Base-by-base conservation (phyloP, 805 yeast genomes). In the Ascoidea asiatica region DNA sequence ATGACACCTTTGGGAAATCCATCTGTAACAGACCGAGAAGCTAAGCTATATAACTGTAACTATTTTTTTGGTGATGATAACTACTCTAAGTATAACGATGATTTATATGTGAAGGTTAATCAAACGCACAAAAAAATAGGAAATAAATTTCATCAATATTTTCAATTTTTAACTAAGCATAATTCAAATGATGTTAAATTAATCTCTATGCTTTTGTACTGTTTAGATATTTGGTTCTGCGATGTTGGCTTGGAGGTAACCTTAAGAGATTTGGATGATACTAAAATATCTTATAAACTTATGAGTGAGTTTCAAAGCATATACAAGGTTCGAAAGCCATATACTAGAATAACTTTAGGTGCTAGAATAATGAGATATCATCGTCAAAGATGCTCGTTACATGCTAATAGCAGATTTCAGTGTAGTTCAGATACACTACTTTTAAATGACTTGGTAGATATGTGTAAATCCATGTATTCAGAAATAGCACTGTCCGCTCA, bases 171-270 rank as follows among this genome's bases (percentile, higher is more conserved):
- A 46, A 53, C 61, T 5, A 58, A 65, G 1, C 61, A 73, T 42
- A 71, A 70, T 39, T 77, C 73, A 38, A 87, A 84, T 48, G 81
- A 85, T 48, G 73, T 82, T 5, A 72, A 74, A 11, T 56, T 82
- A 5, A 72, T 79, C 56, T 76, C 76, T 48, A 73, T 77, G 40
- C 67, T 81, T 33, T 61, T 87, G 29, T 74, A 76, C 53, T 78
- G 81, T 3, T 56, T 81, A 39, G 77, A 81, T 49, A 75, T 81
- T 5, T 92, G 94, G 86, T 79, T 81, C 52, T 68, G 81, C 21
- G 92, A 87, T 55, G 81, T 81, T 21, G 95, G 95, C 1, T 70
- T 75, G 45, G 94, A 85, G 51, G 64, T 81, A 11, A 60, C 80
- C 1, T 70, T 79, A 42, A 78, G 71, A 38, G 63, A 71, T 3